Conservation (phyloP, 257 asterid genomes). For the Ajuga chamaepitys region DNA sequence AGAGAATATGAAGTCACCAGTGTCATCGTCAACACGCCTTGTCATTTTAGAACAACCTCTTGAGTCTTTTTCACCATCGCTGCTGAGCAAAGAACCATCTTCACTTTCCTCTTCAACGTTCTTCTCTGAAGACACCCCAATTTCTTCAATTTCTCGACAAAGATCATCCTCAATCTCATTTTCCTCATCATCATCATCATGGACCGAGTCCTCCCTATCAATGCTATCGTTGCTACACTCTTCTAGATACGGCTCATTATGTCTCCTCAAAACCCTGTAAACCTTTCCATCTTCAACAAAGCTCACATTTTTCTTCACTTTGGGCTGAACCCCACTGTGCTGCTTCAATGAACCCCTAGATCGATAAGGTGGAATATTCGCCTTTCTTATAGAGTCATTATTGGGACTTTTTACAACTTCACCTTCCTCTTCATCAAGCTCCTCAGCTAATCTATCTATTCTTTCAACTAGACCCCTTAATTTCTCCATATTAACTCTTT, state of each 20-base stretch:
- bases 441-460: constrained; percentile 38
- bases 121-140: constrained; percentile 30
- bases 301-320: constrained; percentile 53
- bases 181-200: constrained; percentile 6
- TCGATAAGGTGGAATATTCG: constrained; percentile 7
- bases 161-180: constrained; percentile 26
- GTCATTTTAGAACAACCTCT: constrained; percentile 3
- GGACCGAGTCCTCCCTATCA: constrained; percentile 21
- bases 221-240: constrained; percentile 24
- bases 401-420: constrained; percentile 21
- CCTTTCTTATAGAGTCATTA: constrained; percentile 16
- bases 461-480: constrained; percentile 36
- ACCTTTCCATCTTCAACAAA: constrained; percentile 52
- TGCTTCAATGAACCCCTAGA: constrained; percentile 21
- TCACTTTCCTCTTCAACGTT: constrained; percentile 31
- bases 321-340: constrained; percentile 27
- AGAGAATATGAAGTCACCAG: constrained; percentile 27
- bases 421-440: constrained; percentile 39
- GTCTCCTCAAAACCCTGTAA: constrained; percentile 20
- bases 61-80: constrained; percentile 34
- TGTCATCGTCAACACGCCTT: constrained; percentile 1
- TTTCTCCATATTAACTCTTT: constrained; percentile 23
- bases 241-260: constrained; percentile 5
- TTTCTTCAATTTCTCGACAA: constrained; percentile 36
- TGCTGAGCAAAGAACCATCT: constrained; percentile 30